Conservation (phyloP, 176 grass and related monocot species). For the Microstegium vimineum region DNA sequence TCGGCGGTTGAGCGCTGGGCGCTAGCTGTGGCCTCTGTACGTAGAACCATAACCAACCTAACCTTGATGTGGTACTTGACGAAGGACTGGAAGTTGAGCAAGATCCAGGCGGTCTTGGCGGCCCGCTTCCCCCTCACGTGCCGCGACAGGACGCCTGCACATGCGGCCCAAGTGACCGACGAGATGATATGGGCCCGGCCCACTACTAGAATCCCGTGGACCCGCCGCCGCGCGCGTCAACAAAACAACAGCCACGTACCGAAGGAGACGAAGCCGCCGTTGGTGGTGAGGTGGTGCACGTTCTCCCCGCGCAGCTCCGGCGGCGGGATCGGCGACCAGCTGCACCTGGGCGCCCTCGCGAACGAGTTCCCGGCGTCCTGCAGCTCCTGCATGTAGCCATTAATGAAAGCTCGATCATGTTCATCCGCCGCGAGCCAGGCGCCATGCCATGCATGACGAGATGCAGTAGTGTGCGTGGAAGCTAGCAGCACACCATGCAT, state of each 20-base stretch:
- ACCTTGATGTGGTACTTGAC: conserved; percentile 93
- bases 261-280: conserved; percentile 89
- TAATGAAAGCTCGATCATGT: too few relatives aligned
- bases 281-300: conserved; percentile 72
- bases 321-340: conserved; percentile 89
- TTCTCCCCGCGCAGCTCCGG: conserved; percentile 66
- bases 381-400: conserved; percentile 90
- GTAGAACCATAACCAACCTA: too few relatives aligned
- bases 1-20: background rate
- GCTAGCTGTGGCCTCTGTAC: too few relatives aligned
- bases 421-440: too few relatives aligned
- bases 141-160: conserved; percentile 53
- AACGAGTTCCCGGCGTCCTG: conserved; percentile 42
- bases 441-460: too few relatives aligned
- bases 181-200: background rate
- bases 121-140: conserved; percentile 54
- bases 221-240: too few relatives aligned
- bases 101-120: conserved; percentile 66
- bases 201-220: background rate
- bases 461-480: too few relatives aligned
- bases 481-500: too few relatives aligned
- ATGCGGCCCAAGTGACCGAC: background rate
- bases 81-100: conserved; percentile 76
- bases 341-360: conserved; percentile 51
- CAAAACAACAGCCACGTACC: conserved; percentile 38